A percentile compares a stretch with the other conserved stretches of the same genome.
phyloP scores from a whole-genome alignment of 371 early-diverging fungal genomes.

The Mucor racemosus region DNA sequence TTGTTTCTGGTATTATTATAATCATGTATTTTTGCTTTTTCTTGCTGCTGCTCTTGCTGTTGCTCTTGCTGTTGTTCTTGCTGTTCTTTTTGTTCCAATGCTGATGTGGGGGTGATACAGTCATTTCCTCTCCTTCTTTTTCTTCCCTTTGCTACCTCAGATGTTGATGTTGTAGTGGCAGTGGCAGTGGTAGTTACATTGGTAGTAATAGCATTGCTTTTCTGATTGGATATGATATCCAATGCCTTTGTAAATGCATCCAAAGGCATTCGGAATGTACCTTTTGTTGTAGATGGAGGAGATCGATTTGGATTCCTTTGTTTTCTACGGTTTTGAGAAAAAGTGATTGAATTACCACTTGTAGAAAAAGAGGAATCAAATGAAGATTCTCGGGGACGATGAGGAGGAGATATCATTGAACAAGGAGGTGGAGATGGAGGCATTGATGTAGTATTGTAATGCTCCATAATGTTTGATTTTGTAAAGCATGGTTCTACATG shows the following conservation, averaged over 20 bases:
- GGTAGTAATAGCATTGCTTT: neutral
- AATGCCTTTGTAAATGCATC: neutral
- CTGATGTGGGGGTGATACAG: constrained; percentile 11
- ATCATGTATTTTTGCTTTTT: neutral
- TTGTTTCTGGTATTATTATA: neutral
- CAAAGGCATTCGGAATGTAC: constrained; percentile 18
- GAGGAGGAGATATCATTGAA: neutral
- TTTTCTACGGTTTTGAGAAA: neutral
- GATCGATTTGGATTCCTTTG: constrained; percentile 4
- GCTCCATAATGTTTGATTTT: neutral
- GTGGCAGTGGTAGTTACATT: neutral
- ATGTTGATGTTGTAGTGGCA: neutral
- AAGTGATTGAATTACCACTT: neutral
- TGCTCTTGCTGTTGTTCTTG: neutral
- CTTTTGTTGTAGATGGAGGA: constrained; percentile 8
- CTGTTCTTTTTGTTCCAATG: neutral
- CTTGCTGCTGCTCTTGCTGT: neutral
- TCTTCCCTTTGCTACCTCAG: neutral
- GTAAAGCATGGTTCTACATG: neutral
- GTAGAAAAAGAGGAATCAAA: neutral
- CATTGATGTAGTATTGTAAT: neutral
- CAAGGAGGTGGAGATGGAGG: neutral
- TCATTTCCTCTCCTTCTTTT: constrained; percentile 9
- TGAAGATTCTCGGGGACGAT: neutral
- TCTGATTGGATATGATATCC: neutral